phyloP scores from a whole-genome alignment of 2,329 filamentous ascomycete species.

The Claviceps fusiformis region DNA sequence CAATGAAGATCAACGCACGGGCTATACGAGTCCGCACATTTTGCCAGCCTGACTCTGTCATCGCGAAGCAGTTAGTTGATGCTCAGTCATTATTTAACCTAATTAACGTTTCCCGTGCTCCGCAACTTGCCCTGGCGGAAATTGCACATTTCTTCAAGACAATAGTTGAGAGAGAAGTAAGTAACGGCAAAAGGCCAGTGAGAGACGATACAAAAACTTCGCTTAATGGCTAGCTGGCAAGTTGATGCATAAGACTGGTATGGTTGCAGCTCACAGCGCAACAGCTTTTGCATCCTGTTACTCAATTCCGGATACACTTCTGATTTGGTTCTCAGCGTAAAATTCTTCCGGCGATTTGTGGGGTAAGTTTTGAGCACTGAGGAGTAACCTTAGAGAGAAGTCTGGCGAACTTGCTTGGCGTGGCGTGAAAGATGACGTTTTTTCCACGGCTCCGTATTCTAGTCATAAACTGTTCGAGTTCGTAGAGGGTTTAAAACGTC shows the following conservation, averaged over 20 bases:
- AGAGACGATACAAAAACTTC: not conserved
- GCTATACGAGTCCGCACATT: conserved; percentile 40
- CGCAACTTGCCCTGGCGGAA: conserved; percentile 34
- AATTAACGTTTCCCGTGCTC: conserved; percentile 28
- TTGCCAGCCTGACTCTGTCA: conserved; percentile 43
- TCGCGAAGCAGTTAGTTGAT: conserved; percentile 44
- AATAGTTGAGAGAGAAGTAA: conserved; percentile 31
- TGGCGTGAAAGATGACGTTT: not conserved
- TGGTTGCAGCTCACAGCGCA: not conserved
- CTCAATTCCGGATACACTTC: too few relatives aligned
- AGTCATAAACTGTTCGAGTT: not conserved
- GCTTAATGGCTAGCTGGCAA: not conserved
- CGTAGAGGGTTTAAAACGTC: not conserved
- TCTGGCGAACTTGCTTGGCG: not conserved
- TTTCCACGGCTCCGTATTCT: not conserved
- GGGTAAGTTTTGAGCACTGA: not conserved
- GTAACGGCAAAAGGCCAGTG: not conserved
- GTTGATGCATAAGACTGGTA: not conserved
- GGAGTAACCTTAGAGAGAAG: not conserved
- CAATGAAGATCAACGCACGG: conserved; percentile 39
- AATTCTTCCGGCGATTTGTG: not conserved
- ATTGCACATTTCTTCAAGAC: conserved; percentile 41
- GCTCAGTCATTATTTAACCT: conserved; percentile 36
- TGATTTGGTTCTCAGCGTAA: not conserved
- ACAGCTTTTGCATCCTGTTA: not conserved